Evolutionary conservation across 495 filamentous ascomycete species (phyloP), one percentile per base, ranked within the genome.

Genomic region (Xeromyces bisporus): DNA sequence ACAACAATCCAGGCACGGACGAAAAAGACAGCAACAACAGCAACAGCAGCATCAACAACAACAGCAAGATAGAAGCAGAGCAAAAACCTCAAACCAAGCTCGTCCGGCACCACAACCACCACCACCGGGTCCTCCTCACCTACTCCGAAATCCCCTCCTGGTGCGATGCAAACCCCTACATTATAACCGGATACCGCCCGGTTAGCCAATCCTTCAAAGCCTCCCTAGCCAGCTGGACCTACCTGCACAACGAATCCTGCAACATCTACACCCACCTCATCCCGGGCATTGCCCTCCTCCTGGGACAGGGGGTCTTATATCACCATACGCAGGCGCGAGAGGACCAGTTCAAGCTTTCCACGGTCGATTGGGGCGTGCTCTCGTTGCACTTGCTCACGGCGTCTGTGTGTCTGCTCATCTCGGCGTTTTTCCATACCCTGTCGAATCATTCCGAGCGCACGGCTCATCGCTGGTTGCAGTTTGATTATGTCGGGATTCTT

Each of bases 141-240:
- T 29, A 27, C 29, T 6, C 15, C 3, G 35, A 44, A 18, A 13
- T 42, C 1, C 44, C 41, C 1, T 2, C 24, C 17, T 63, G 60
- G 56, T 38, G 42, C 15, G 42, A 58, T 30, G 39, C 53, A 25
- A 61, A 55, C 35, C 42, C 50, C 2, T 55, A 47, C 38, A 55
- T 62, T 27, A 34, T 39, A 1, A 39, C 46, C 1, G 41, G 44
- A 1, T 62, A 55, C 35, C 56, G 57, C 7, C 46, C 56, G 23
- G 39, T 44, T 29, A 51, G 50, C 2, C 28, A 50, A 20, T 60
- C 58, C 3, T 42, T 39, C 31, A 10, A 15, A 0, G 26, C 25
- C n/a, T 63, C 46, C 23, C 26, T 60, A 7, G 15, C 32, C 24
- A 57, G 51, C 37, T 44, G 36, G 34, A 29, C 21, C 9, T 48